Conservation (phyloP, 2,329 filamentous ascomycete species). For the Exophiala alcalophila region DNA sequence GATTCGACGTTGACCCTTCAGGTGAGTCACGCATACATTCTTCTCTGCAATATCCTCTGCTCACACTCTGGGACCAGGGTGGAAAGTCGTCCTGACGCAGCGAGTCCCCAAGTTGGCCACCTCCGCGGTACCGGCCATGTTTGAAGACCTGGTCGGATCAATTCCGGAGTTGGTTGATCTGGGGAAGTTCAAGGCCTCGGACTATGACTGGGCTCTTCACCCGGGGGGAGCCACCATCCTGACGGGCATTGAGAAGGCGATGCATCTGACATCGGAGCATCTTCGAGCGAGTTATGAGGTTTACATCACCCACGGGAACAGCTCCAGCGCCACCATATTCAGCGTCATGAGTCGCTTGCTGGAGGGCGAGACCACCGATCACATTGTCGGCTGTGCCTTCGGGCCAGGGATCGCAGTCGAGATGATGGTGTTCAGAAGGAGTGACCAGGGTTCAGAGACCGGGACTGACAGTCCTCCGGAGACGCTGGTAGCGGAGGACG, state of each 20-base stretch:
- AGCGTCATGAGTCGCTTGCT: slow-evolving; percentile 63
- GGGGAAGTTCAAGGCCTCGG: slow-evolving; percentile 45
- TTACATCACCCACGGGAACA: slow-evolving; percentile 67
- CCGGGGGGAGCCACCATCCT: slow-evolving; percentile 67
- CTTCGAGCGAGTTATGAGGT: slow-evolving; percentile 68
- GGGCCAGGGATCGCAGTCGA: slow-evolving; percentile 67
- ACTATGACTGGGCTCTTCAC: slow-evolving; percentile 73
- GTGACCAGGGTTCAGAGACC: slow-evolving; percentile 8
- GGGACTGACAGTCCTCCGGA: slow-evolving; percentile 29
- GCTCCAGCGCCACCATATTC: slow-evolving; percentile 64
- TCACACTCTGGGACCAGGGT: slow-evolving; percentile 43
- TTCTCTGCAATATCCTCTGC: neutral
- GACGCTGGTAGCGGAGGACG: slow-evolving; percentile 29
- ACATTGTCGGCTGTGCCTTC: slow-evolving; percentile 66
- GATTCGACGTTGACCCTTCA: slow-evolving; percentile 62
- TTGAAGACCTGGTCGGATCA: slow-evolving; percentile 53
- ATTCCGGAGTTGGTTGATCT: slow-evolving; percentile 38
- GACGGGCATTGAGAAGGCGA: slow-evolving; percentile 57
- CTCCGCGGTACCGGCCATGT: slow-evolving; percentile 53
- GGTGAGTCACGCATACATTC: slow-evolving; percentile 44
- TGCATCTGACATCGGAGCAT: slow-evolving; percentile 59
- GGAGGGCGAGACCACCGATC: slow-evolving; percentile 41
- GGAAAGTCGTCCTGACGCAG: slow-evolving; percentile 65
- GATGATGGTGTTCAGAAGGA: slow-evolving; percentile 59
- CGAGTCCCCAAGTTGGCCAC: slow-evolving; percentile 59